Conservation (phyloP, 2,329 filamentous ascomycete species). For the Trichoderma sp. region DNA sequence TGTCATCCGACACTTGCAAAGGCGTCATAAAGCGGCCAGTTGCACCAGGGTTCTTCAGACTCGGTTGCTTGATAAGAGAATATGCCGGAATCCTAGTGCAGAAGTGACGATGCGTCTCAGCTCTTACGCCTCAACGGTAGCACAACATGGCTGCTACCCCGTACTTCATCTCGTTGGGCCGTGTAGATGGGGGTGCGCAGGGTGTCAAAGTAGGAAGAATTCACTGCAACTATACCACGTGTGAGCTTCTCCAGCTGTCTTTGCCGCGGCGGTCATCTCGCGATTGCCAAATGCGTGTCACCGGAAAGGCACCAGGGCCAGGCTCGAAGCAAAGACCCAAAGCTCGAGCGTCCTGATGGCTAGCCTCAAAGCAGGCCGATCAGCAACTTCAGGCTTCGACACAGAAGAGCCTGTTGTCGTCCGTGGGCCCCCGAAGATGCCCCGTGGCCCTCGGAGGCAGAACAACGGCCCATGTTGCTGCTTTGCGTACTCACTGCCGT, state of each 20-base stretch:
- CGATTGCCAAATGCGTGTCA: background rate
- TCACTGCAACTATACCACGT: background rate
- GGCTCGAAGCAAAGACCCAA: conserved; percentile 1
- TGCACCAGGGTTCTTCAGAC: background rate
- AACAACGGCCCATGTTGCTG: background rate
- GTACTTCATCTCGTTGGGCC: background rate
- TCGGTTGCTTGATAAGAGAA: background rate
- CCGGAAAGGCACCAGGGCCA: conserved; percentile 3
- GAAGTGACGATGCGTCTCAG: background rate
- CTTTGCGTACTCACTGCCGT: background rate
- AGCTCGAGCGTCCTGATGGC: background rate
- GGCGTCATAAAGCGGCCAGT: conserved; percentile 14
- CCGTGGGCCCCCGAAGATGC: background rate
- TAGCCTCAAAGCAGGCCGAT: conserved; percentile 1
- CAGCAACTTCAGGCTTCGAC: background rate
- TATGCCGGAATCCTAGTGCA: background rate
- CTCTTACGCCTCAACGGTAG: background rate
- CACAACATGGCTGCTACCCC: conserved; percentile 3
- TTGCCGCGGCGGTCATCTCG: background rate
- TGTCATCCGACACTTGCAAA: conserved; percentile 14
- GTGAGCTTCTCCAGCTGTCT: background rate
- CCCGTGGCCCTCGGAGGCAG: background rate
- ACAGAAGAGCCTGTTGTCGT: background rate
- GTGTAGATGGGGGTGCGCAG: background rate
- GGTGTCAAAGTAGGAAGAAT: conserved; percentile 1